Conservation (phyloP, 164 flowering plant genomes). For the Paratinospora sagittata region DNA sequence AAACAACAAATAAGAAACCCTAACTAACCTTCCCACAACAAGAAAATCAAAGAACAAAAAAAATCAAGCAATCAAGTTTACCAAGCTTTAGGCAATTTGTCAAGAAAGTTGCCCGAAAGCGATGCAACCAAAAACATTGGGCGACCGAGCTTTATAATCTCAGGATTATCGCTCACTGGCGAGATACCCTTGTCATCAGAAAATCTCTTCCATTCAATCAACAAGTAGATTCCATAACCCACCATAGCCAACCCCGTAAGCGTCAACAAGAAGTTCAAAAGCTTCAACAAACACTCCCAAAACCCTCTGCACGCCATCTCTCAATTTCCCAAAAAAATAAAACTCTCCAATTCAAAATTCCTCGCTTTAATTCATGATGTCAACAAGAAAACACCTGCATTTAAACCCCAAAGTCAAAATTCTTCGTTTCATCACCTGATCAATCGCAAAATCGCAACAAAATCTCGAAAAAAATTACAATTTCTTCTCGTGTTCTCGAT, state of each 20-base stretch:
- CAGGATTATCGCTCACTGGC: slow-evolving; percentile 18
- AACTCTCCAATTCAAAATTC: neutral
- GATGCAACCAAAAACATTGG: slow-evolving; percentile 72
- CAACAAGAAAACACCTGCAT: neutral
- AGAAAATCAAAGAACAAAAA: neutral
- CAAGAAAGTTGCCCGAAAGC: slow-evolving; percentile 46
- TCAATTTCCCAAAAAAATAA: slow-evolving; percentile 1
- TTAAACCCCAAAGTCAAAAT: neutral
- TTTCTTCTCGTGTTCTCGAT: no score
- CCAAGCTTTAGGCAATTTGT: slow-evolving; percentile 86
- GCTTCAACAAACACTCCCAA: slow-evolving; percentile 76
- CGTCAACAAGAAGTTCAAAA: slow-evolving; percentile 70
- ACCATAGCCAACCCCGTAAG: slow-evolving; percentile 80
- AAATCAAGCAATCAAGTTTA: slow-evolving; percentile 23
- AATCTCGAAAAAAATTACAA: no score
- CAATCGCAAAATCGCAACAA: neutral
- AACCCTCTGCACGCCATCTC: slow-evolving; percentile 81
- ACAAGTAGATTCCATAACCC: slow-evolving; percentile 90
- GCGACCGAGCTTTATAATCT: slow-evolving; percentile 55
- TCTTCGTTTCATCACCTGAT: neutral
- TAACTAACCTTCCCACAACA: neutral
- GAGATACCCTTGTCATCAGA: slow-evolving; percentile 10
- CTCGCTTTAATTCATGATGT: slow-evolving; percentile 12
- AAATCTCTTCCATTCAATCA: slow-evolving; percentile 46
- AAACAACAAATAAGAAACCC: neutral